Base-by-base conservation (phyloP, 371 early-diverging fungal genomes). In the Cokeromyces recurvatus region DNA sequence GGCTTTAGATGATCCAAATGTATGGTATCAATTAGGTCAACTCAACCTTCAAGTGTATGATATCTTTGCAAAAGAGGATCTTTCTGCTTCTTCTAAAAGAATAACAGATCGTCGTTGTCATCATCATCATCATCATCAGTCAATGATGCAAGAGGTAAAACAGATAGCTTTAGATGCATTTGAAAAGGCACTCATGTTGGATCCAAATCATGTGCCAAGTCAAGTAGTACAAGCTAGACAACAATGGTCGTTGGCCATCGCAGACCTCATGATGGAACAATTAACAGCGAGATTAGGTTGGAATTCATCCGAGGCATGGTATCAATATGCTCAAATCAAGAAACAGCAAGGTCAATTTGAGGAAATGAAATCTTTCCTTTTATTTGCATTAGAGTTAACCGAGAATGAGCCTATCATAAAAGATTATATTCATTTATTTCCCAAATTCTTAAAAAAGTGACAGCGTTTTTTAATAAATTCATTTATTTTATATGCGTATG, bases 11-110 rank as follows among this genome's bases (percentile, higher is more conserved):
- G 81, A 81, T 56, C 60, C 66, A 0, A 38, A 43, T 24, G 75
- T 81, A 1, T 85, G 83, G 82, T 67, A 71, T 43, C 77, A 78
- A 52, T 46, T 80, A 2, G 84, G 81, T 7, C 46, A 69, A 7
- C 51, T 80, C 19, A 62, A 65, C 14, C 32, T 73, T 3, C 59
- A 57, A 12, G 74, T 73, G 27, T n/a, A n/a, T n/a, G n/a, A n/a
- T n/a, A n/a, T n/a, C n/a, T n/a, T n/a, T n/a, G n/a, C n/a, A n/a
- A n/a, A n/a, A n/a, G n/a, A n/a, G n/a, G n/a, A n/a, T n/a, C 37
- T 38, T 12, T 29, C 20, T n/a, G 16, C 21, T 10, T 23, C 35
- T 5, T 12, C 35, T 29, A n/a, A n/a, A n/a, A n/a, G n/a, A n/a
- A n/a, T n/a, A n/a, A n/a, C n/a, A n/a, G n/a, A n/a, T n/a, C 29